Base-by-base conservation (phyloP, 1,284 basidiomycete genomes). In the Sutorius eximius region DNA sequence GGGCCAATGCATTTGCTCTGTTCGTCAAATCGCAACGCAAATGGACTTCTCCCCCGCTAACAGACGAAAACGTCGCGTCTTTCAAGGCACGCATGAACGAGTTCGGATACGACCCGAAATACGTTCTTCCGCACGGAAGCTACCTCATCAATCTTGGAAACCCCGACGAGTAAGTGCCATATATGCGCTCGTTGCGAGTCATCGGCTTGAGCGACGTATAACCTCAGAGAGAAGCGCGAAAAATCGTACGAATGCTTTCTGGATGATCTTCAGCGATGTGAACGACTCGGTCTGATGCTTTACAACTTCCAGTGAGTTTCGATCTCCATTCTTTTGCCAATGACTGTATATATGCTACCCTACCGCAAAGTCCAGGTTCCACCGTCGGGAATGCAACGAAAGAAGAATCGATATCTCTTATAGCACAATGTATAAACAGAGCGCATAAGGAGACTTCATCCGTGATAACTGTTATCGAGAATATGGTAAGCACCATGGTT, bases 81-180 rank as follows among this genome's bases (percentile, higher is more conserved):
- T 92, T 90, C 73, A 83, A 82, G 61, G 64, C 72, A 32, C 75
- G 80, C 20, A 77, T 91, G 78, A 65, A 73, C 52, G 74, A 77
- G 29, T 79, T 85, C 58, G 80, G 80, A 1, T 92, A 91, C 63
- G 72, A 77, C 0, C 71, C 80, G 3, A 72, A 75, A 29, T 73
- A 86, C 56, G 79, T 93, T 3, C 73, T 94, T 5, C 91, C 91
- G 0, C 92, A 94, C 60, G 91, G 91, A 18, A 92, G 84, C 66
- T 95, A 94, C 66, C 79, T 95, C 30, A 82, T 94, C 55, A 95
- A 95, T 65, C 77, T 95, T 0, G 92, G 86, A 6, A 93, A 94
- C 63, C 87, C 89, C 0, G 89, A 93, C 59, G 61, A 62, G 89
- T 90, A 53, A 55, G 86, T 72, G 9, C 5, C 27, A 10, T 30